Percentiles rank a stretch among this genome's conserved stretches.
phyloP scores from a whole-genome alignment of 192 early-diverging fungal genomes.

The Phycomyces nitens region DNA sequence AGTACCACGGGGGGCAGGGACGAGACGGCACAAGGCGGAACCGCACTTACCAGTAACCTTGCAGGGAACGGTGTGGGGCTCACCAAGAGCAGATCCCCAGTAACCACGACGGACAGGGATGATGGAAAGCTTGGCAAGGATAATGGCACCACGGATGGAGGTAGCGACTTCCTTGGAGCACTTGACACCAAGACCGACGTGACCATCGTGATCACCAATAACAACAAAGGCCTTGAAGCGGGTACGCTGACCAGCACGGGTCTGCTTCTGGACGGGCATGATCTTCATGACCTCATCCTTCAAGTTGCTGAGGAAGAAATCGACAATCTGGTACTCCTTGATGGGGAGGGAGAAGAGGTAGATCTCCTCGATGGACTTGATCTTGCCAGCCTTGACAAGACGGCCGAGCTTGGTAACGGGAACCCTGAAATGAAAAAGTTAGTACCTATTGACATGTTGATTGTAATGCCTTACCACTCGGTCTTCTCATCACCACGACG shows the following conservation, averaged over 20 bases:
- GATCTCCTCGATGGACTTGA: conserved; percentile 95
- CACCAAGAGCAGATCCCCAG: conserved; percentile 95
- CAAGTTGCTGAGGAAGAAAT: conserved; percentile 89
- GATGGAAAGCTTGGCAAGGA: conserved; percentile 97
- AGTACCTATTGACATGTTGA: background rate
- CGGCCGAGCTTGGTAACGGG: conserved; percentile 99
- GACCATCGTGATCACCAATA: conserved; percentile 94
- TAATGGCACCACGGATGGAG: conserved; percentile 97
- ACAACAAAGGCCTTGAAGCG: conserved; percentile 99
- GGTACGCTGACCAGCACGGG: conserved; percentile 98
- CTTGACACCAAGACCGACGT: conserved; percentile 99
- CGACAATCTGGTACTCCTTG: conserved; percentile 99
- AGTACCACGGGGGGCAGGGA: conserved; percentile 99
- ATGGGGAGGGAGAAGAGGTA: conserved; percentile 98
- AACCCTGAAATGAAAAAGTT: conserved; percentile 42
- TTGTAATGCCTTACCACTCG: conserved; percentile 9
- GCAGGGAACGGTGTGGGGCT: conserved; percentile 96
- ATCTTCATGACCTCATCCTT: conserved; percentile 99
- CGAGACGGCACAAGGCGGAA: conserved; percentile 86
- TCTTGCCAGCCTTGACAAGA: conserved; percentile 96
- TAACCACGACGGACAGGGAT: conserved; percentile 98
- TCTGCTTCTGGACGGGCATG: conserved; percentile 99
- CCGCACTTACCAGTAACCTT: conserved; percentile 97
- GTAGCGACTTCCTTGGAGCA: conserved; percentile 99
- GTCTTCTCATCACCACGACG: conserved; percentile 36